Evolutionary conservation across 2,329 filamentous ascomycete genomes (phyloP).

Genomic region (Tolypocladium tundrense): DNA sequence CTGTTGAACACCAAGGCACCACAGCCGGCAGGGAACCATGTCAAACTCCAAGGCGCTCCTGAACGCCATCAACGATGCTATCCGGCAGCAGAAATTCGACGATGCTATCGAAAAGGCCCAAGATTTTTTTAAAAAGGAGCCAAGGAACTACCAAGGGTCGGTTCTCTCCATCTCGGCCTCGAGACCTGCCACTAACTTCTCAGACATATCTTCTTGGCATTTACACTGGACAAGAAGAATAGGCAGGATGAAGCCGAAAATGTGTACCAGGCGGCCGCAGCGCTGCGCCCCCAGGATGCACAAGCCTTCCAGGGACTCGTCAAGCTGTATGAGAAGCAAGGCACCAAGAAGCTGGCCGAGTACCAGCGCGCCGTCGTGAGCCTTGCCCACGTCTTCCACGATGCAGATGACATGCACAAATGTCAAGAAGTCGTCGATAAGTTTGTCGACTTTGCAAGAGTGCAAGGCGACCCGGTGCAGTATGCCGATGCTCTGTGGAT

Average conservation of each 20-base stretch:
- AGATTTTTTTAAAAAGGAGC: conserved; percentile 59
- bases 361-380: conserved; percentile 66
- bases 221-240: conserved; percentile 69
- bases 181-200: conserved; percentile 3
- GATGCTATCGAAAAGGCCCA: conserved; percentile 61
- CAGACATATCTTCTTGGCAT: conserved; percentile 77
- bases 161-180: conserved; percentile 14
- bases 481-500: conserved; percentile 68
- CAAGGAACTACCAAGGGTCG: conserved; percentile 73
- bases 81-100: conserved; percentile 71
- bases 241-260: conserved; percentile 63
- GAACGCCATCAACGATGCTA: conserved; percentile 69
- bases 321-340: conserved; percentile 74
- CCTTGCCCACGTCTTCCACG: conserved; percentile 64
- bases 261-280: conserved; percentile 63
- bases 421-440: conserved; percentile 65
- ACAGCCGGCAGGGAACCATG: conserved; percentile 22
- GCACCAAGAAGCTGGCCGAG: conserved; percentile 54
- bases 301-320: conserved; percentile 87
- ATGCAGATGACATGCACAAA: conserved; percentile 53
- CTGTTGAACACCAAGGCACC: neutral
- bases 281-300: conserved; percentile 62
- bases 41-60: conserved; percentile 59
- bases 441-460: conserved; percentile 63
- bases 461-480: conserved; percentile 61